Base-by-base conservation (phyloP, 2,329 filamentous ascomycete genomes). In the Orbilia quercus region DNA sequence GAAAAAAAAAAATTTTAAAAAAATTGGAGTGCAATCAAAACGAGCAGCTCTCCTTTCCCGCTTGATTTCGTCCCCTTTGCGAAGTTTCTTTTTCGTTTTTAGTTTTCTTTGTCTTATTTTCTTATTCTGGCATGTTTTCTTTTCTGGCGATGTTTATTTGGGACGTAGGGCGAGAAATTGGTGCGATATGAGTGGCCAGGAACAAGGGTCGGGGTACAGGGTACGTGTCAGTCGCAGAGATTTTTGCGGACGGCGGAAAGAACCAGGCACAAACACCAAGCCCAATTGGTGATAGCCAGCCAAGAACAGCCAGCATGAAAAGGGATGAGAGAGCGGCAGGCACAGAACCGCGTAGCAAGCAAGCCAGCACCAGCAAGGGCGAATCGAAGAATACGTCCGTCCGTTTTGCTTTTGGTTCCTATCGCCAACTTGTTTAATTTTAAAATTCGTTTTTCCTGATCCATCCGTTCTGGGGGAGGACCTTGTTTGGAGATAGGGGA, bases 371-470 rank as follows among this genome's bases (percentile, higher is more conserved):
- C n/a, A n/a, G n/a, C 40, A 31, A 48, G 42, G 25, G 28, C 20
- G 51, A 66, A 51, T 60, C 25, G 25, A 18, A 22, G 51, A 66
- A 51, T 60, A 50, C 51, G 62, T 47, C 67, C 59, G 67, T 58
- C 54, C 50, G 53, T 45, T 63, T 73, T 73, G 53, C 69, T 66
- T 73, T 65, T 65, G 22, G 69, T 65, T 73, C 60, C 54, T 66
- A 73, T 73, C 69, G 67, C 67, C n/a, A 72, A 73, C 54, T 54
- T 53, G 60, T 60, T 59, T 73, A 73, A 73, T 73, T 66, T 73
- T 73, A 73, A 73, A 73, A 73, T 73, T 73, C 69, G 69, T 73
- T 73, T 73, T 73, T 73, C 54, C 31, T 65, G 69, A 51, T 62
- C 50, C 69, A 60, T 64, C 38, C 59, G 47, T 20, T 63, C 34